phyloP scores from a whole-genome alignment of 257 asterid genomes.

The Mentha longifolia region DNA sequence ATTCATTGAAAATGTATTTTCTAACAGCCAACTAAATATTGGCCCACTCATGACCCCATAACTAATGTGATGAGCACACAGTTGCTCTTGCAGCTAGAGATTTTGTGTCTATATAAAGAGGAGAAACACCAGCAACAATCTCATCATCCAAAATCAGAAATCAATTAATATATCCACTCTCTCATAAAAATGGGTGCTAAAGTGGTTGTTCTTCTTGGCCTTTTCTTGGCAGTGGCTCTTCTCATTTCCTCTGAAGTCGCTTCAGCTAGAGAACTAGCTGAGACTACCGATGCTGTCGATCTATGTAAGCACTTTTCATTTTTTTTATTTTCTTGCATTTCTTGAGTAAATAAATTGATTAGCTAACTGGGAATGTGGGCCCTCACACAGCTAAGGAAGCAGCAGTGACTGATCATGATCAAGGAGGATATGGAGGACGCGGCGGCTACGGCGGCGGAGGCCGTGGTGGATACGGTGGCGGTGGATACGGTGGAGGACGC shows the following conservation, averaged over 20 bases:
- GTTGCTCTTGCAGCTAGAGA: neutral
- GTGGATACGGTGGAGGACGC: neutral
- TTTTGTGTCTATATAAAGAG: neutral
- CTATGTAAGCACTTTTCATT: neutral
- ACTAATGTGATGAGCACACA: neutral
- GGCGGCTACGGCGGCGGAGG: neutral
- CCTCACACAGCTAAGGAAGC: neutral
- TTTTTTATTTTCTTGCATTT: neutral
- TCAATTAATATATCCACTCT: neutral
- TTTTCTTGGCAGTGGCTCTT: constrained; percentile 28
- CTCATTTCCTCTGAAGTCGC: constrained; percentile 29
- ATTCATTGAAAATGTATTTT: no score
- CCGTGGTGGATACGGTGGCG: neutral
- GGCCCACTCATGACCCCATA: neutral
- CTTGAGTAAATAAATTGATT: no score
- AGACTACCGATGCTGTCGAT: constrained; percentile 20
- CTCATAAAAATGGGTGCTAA: constrained; percentile 33
- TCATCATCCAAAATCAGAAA: constrained; percentile 24
- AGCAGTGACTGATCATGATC: neutral
- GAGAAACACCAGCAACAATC: neutral
- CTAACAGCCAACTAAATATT: neutral
- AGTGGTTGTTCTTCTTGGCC: constrained; percentile 21
- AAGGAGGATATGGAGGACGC: neutral
- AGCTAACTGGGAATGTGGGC: no score
- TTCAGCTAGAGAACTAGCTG: neutral